These are phyloP conservation scores for Omphalotus guepiniiformis DNA, from an alignment of 768 basidiomycete species.

Conservation along the genomic window DNA sequence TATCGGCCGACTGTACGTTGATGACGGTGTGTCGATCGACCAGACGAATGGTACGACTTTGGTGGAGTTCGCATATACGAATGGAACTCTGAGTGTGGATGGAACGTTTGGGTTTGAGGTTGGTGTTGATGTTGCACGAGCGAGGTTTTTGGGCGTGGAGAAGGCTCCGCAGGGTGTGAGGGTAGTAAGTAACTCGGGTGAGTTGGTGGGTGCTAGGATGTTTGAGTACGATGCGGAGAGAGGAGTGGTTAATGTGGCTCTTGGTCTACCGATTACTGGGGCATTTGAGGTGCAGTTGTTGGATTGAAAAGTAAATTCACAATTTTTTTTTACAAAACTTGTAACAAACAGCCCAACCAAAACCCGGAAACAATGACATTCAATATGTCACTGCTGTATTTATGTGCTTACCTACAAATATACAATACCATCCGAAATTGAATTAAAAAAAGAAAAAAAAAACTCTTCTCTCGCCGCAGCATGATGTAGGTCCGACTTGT, in stretches of 20 bases:
- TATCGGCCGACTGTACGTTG: slow-evolving; percentile 51
- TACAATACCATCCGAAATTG: too few relatives aligned
- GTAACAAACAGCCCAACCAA: too few relatives aligned
- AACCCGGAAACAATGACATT: too few relatives aligned
- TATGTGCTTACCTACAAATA: too few relatives aligned
- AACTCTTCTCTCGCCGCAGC: too few relatives aligned
- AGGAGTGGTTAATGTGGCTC: slow-evolving; percentile 41
- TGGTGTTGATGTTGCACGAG: slow-evolving; percentile 33
- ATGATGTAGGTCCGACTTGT: background rate
- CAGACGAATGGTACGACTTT: slow-evolving; percentile 23
- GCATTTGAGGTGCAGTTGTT: slow-evolving; percentile 27
- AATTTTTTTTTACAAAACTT: too few relatives aligned
- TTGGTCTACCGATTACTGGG: slow-evolving; percentile 32
- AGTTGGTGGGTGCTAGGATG: slow-evolving; percentile 14
- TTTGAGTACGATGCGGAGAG: slow-evolving; percentile 39
- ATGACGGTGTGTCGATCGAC: slow-evolving; percentile 55
- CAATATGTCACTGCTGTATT: too few relatives aligned
- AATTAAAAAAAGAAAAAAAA: too few relatives aligned
- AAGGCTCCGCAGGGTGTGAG: slow-evolving; percentile 24
- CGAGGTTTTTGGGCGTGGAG: slow-evolving; percentile 35
- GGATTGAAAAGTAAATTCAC: background rate
- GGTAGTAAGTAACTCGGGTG: slow-evolving; percentile 25
- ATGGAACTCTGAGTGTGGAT: slow-evolving; percentile 26
- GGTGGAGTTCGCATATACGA: slow-evolving; percentile 29
- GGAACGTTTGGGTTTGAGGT: slow-evolving; percentile 34